Evolutionary conservation across 2,329 filamentous ascomycete genomes (phyloP).

Genomic region (Sarocladium brachiariae): DNA sequence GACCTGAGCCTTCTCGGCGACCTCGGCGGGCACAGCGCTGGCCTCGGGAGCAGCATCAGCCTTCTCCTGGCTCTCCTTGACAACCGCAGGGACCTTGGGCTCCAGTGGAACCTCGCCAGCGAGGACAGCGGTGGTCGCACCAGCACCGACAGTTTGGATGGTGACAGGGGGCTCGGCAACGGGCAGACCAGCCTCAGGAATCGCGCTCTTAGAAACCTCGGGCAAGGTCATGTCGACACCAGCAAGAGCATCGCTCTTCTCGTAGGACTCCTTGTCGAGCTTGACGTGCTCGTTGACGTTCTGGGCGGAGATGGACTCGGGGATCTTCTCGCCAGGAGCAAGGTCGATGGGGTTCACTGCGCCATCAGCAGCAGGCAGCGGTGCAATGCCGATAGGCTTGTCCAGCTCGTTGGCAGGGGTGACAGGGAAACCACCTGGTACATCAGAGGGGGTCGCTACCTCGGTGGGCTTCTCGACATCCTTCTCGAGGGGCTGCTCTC

Average conservation of each 20-base stretch:
- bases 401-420: constrained; percentile 53
- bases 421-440: constrained; percentile 50
- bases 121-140: constrained; percentile 61
- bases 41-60: constrained; percentile 61
- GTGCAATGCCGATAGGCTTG: constrained; percentile 51
- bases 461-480: constrained; percentile 21
- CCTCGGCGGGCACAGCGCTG: constrained; percentile 56
- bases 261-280: constrained; percentile 79
- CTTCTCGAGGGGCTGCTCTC: constrained; percentile 47
- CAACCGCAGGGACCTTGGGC: constrained; percentile 44
- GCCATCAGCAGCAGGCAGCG: constrained; percentile 55
- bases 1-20: constrained; percentile 63
- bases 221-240: constrained; percentile 32
- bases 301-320: constrained; percentile 60
- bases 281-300: constrained; percentile 65
- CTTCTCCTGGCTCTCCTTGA: constrained; percentile 65
- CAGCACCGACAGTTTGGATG: constrained; percentile 46
- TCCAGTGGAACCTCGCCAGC: constrained; percentile 63
- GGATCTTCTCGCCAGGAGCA: constrained; percentile 73
- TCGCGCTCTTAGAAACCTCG: constrained; percentile 54
- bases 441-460: constrained; percentile 26
- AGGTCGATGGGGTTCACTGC: constrained; percentile 75
- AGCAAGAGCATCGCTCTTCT: constrained; percentile 63
- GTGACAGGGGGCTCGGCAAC: constrained; percentile 41
- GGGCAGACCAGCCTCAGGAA: constrained; percentile 77